Evolutionary conservation across 768 basidiomycete genomes (phyloP), one percentile per base, ranked within the genome.

Genomic region (Dendrothele bispora): DNA sequence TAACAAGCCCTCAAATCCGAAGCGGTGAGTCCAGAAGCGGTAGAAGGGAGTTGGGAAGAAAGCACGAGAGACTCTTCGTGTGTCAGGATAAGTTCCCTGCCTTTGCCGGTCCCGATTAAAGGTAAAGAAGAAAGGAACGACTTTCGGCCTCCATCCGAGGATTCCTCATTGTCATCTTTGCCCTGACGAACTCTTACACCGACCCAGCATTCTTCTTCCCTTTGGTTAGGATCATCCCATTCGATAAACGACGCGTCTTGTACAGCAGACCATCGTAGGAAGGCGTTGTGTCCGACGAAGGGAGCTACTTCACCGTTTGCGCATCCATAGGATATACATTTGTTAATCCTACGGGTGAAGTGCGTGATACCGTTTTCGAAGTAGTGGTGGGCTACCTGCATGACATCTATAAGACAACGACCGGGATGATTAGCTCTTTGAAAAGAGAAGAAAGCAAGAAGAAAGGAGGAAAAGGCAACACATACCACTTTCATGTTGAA

Each of bases 281-380:
- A 95, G 7, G 90, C 89, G 53, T 92, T 90, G 60, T 91, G 89
- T 7, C 88, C 88, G 34, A 91, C 88, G 54, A 91, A 91, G 0
- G 88, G 88, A 7, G 84, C 84, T 20, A 89, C 84, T 62, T 90
- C 87, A 21, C 88, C 88, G 52, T 90, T 91, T 7, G 88, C 84
- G 52, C 83, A 84, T 12, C 83, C 82, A 63, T 88, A 81, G 3
- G 86, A 83, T 50, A 91, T 91, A 45, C 77, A 86, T 63, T 77
- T 81, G 68, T 94, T 92, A 67, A 94, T 91, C 26, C 90, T 79
- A n/a, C 81, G 81, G 4, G 92, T 94, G 70, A 95, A 94, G 68
- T 86, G 86, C 5, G 92, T 86, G 61, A 94, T 84, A 3, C 88
- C 89, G 60, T 92, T 92, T 64, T 94, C 91, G 55, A 94, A 93